These are phyloP conservation scores for Xylogone sp. DNA, from an alignment of 2,329 filamentous ascomycete genomes.

Conservation along the genomic window DNA sequence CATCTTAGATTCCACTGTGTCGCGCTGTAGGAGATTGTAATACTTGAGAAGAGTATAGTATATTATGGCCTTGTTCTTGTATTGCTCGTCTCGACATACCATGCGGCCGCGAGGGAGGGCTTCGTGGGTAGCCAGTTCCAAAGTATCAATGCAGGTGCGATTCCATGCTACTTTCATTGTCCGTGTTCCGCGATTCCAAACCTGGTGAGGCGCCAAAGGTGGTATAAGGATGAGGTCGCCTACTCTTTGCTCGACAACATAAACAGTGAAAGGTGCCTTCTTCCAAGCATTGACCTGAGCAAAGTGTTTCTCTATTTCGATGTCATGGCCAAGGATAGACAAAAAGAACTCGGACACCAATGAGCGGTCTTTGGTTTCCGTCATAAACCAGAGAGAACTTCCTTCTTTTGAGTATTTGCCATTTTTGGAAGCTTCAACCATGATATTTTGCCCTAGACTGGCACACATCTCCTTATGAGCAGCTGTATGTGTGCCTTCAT, in stretches of 20 bases:
- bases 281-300: constrained; percentile 95
- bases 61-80: constrained; percentile 96
- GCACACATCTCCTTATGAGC: constrained; percentile 98
- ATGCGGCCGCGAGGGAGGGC: constrained; percentile 84
- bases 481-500: constrained; percentile 95
- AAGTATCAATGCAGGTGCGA: constrained; percentile 84
- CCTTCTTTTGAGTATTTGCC: constrained; percentile 75
- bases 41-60: constrained; percentile 87
- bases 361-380: constrained; percentile 86
- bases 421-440: constrained; percentile 83
- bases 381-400: constrained; percentile 99
- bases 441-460: constrained; percentile 92
- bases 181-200: constrained; percentile 94
- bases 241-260: constrained; percentile 83
- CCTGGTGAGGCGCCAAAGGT: constrained; percentile 89
- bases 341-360: constrained; percentile 91
- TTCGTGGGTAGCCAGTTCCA: constrained; percentile 81
- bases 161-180: constrained; percentile 99
- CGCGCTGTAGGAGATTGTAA: constrained; percentile 53
- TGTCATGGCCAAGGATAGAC: constrained; percentile 89
- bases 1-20: constrained; percentile 39
- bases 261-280: constrained; percentile 87
- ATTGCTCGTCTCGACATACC: constrained; percentile 95
- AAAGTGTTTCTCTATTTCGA: constrained; percentile 96
- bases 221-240: constrained; percentile 95